Evolutionary conservation across 306 rosid species (phyloP), one percentile per base, ranked within the genome.

Genomic region (Sicyos baderoa): DNA sequence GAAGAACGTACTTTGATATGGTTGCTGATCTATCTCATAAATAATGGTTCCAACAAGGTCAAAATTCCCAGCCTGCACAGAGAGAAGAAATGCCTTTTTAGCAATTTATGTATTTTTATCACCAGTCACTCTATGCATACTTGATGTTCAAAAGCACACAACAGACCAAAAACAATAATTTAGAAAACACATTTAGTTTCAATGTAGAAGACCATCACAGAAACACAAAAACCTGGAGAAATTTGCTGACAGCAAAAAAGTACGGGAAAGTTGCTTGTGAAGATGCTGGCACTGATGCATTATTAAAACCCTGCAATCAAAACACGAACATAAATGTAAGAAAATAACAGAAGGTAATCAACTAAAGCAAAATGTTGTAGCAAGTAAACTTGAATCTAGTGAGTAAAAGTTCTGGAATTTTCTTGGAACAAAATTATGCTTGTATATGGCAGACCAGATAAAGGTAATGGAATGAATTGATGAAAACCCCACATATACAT

Each of bases 251-350:
- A 48, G 86, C 85, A 84, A 93, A 93, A 52, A 79, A 32, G 82
- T 93, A 93, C 21, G 94, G 97, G 84, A 88, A 89, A 57, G 94
- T 84, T 76, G 94, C 99, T 81, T 93, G 99, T 16, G 84, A 76
- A 18, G 88, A 83, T 65, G 86, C 87, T 73, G 91, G 97, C 44
- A 93, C 90, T 21, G 91, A 67, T 9, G 85, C 96, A 74, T 82
- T 88, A 84, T 93, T 86, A 71, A 90, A 93, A 61, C 65, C 72
- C 97, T 93, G 85, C 23, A 76, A 70, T 65, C 49, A 54, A 74
- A 78, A 68, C 63, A 74, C 70, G 61, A 64, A 62, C 52, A 55
- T 51, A 32, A 52, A 17, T 54, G 76, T 70, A 61, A 72, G 44
- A 49, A 70, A 25, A 25, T 25, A 25, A 25, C 29, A 25, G 29